Percentiles rank a stretch among this genome's conserved stretches.
phyloP scores from a whole-genome alignment of 768 basidiomycete species.

The Boletus fagicola region DNA sequence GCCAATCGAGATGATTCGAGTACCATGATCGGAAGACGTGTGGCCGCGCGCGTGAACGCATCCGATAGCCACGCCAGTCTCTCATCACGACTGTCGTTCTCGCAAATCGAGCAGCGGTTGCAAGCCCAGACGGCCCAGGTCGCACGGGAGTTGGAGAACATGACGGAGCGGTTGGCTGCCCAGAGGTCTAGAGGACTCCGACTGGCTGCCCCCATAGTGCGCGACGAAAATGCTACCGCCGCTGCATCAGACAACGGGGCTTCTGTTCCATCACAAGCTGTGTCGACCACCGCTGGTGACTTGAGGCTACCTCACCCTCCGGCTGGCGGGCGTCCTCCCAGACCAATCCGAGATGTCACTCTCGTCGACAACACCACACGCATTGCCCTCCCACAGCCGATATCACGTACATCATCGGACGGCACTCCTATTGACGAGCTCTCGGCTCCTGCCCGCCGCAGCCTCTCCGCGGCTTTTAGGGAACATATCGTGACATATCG shows the following conservation, averaged over 20 bases:
- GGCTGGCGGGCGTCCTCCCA: constrained; percentile 13
- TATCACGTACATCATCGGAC: constrained; percentile 28
- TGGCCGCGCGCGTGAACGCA: constrained; percentile 30
- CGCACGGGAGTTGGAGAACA: constrained; percentile 33
- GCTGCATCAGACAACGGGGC: background rate
- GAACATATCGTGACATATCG: constrained; percentile 20
- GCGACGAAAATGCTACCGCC: constrained; percentile 1
- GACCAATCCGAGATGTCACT: constrained; percentile 15
- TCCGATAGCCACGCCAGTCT: constrained; percentile 19
- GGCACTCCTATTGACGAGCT: constrained; percentile 21
- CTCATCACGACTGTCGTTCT: constrained; percentile 20
- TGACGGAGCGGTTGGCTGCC: constrained; percentile 28
- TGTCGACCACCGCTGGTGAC: background rate
- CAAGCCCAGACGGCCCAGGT: constrained; percentile 32
- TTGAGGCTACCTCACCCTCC: constrained; percentile 9
- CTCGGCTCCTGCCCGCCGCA: constrained; percentile 13
- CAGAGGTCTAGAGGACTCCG: constrained; percentile 26
- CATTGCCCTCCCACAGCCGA: constrained; percentile 18
- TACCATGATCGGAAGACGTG: constrained; percentile 36
- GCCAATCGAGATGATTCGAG: constrained; percentile 29
- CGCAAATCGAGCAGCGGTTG: constrained; percentile 30
- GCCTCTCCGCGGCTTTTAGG: constrained; percentile 22
- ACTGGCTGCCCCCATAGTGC: constrained; percentile 15
- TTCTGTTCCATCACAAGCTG: background rate
- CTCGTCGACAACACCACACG: constrained; percentile 21